Percentiles rank a stretch among this genome's conserved stretches.
Conservation (phyloP, 139 green algal species). For the Limnomonas spitsbergensis region DNA sequence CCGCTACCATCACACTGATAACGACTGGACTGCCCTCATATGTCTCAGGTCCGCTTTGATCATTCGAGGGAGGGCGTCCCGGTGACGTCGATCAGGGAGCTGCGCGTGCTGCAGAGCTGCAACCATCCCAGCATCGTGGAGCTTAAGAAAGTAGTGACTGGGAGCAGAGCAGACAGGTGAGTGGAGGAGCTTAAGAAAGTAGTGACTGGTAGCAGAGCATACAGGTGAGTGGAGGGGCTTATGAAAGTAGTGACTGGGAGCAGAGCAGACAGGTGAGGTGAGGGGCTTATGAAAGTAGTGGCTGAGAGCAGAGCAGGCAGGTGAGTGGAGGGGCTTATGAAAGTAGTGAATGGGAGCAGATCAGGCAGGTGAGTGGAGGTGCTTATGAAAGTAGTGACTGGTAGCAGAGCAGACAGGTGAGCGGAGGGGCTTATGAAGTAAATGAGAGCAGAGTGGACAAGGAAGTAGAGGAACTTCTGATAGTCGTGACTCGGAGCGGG, state of each 20-base stretch:
- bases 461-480: too few species aligned
- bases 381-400: too few species aligned
- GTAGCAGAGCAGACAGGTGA: too few species aligned
- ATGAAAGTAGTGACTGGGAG: conserved; percentile 69
- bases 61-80: conserved; percentile 59
- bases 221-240: conserved; percentile 65
- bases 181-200: conserved; percentile 65
- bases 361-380: too few species aligned
- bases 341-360: too few species aligned
- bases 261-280: conserved; percentile 58
- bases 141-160: conserved; percentile 72
- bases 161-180: conserved; percentile 60
- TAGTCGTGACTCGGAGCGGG: too few species aligned
- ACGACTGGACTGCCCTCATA: too few species aligned
- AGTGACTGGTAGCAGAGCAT: conserved; percentile 63
- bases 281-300: conserved; percentile 68
- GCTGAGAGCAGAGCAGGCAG: conserved; percentile 65
- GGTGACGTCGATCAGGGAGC: conserved; percentile 71
- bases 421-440: not conserved
- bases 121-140: conserved; percentile 71
- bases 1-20: too few species aligned
- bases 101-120: conserved; percentile 69
- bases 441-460: too few species aligned
- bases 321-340: conserved; percentile 16
- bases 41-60: conserved; percentile 22